These are phyloP conservation scores for Mangifera indica DNA, from an alignment of 345 rosid genomes.

Conservation along the genomic window DNA sequence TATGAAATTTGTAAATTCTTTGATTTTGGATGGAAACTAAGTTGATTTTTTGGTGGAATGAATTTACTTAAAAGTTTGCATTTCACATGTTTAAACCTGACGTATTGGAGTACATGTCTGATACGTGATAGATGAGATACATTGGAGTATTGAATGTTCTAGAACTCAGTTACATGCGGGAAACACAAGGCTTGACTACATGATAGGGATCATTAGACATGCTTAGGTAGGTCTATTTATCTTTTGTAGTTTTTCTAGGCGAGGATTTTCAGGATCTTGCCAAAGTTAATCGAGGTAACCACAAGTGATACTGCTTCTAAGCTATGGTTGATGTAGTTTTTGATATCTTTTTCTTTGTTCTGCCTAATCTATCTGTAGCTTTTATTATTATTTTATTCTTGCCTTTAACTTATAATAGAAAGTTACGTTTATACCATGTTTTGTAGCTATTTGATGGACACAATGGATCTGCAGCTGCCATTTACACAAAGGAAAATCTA, in stretches of 20 bases:
- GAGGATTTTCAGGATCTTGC: slow-evolving; percentile 2
- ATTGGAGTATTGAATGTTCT: neutral
- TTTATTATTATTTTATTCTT: neutral
- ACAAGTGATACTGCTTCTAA: neutral
- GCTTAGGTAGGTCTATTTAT: neutral
- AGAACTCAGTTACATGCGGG: neutral
- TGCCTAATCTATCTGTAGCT: neutral
- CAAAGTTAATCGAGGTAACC: neutral
- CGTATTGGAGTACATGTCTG: neutral
- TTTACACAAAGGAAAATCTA: slow-evolving; percentile 90
- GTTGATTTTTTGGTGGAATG: neutral
- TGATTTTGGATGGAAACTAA: neutral
- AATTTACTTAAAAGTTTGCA: neutral
- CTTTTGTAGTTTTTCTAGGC: neutral
- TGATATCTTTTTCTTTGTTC: neutral
- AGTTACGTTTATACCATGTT: slow-evolving; percentile 16
- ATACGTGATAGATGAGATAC: slow-evolving; percentile 11
- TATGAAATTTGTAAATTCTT: neutral
- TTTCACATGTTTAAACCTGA: neutral
- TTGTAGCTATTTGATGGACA: slow-evolving; percentile 98
- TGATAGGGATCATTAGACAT: neutral
- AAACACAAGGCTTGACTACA: neutral
- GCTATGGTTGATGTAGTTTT: neutral
- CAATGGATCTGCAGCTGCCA: slow-evolving; percentile 95
- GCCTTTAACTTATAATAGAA: neutral